Conservation (phyloP, 805 yeast species). For the Dipodascopsis tothii region DNA sequence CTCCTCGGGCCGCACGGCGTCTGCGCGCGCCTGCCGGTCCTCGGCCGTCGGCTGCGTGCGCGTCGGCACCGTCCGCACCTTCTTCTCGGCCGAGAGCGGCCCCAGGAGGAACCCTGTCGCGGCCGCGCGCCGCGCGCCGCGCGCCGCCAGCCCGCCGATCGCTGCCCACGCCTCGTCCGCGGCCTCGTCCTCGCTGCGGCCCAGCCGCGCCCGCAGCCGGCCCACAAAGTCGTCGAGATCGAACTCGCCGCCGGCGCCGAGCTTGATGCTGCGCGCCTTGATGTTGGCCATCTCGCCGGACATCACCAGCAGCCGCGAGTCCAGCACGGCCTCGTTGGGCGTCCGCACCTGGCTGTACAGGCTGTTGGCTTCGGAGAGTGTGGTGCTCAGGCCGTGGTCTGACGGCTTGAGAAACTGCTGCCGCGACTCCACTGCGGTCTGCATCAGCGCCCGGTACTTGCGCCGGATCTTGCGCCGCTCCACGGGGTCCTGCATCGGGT, state of each 20-base stretch:
- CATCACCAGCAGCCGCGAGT: constrained; percentile 15
- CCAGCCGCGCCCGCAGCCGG: constrained; percentile 4
- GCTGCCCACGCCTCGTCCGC: constrained; percentile 11
- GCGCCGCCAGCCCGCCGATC: constrained; percentile 13
- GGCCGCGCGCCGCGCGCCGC: constrained; percentile 7
- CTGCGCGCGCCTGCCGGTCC: constrained; percentile 4
- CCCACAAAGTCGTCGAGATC: constrained; percentile 17
- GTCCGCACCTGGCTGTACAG: constrained; percentile 12
- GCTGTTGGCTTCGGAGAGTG: constrained; percentile 8
- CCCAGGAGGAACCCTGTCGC: constrained; percentile 9
- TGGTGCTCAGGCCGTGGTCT: constrained; percentile 5
- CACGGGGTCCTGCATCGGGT: constrained; percentile 10
- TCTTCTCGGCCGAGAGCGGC: neutral
- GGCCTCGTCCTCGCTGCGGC: constrained; percentile 3
- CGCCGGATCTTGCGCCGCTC: constrained; percentile 13
- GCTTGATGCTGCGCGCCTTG: constrained; percentile 13
- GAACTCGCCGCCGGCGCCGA: constrained; percentile 14
- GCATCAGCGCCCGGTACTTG: constrained; percentile 11
- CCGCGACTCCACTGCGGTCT: constrained; percentile 9
- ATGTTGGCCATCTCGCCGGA: constrained; percentile 11
- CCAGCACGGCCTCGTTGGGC: constrained; percentile 21
- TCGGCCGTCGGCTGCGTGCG: neutral
- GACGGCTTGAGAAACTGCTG: constrained; percentile 5
- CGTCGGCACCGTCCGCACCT: neutral
- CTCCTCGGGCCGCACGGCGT: constrained; percentile 6